These are phyloP conservation scores for Aspergillus pseudoglaucus DNA, from an alignment of 2,329 filamentous ascomycete genomes.

Conservation along the genomic window DNA sequence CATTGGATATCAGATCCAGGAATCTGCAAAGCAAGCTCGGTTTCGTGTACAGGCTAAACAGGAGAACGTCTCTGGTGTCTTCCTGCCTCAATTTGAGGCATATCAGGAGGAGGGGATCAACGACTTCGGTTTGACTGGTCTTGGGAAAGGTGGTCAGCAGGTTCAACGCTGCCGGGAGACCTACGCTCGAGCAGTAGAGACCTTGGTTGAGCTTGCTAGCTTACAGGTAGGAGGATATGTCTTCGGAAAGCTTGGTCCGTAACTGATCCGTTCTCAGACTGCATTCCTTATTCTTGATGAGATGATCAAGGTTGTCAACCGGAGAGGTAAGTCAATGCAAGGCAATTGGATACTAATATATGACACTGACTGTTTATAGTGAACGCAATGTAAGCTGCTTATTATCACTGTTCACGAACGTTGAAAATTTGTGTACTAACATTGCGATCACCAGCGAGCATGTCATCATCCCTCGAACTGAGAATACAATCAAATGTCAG, in stretches of 20 bases:
- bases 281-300: conserved; percentile 97
- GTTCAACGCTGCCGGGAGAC: conserved; percentile 93
- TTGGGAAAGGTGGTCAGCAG: conserved; percentile 96
- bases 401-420: background rate
- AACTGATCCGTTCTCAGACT: conserved; percentile 48
- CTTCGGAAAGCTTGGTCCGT: conserved; percentile 2
- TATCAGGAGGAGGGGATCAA: conserved; percentile 83
- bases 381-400: conserved; percentile 71
- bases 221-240: conserved; percentile 55
- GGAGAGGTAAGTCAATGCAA: conserved; percentile 59
- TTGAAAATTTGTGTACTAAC: conserved; percentile 8
- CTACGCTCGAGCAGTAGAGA: conserved; percentile 91
- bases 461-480: conserved; percentile 91
- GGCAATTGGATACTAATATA: background rate
- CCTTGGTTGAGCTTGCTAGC: conserved; percentile 87
- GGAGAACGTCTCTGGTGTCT: conserved; percentile 96
- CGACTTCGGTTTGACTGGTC: conserved; percentile 90
- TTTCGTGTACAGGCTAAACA: conserved; percentile 93
- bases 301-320: conserved; percentile 98
- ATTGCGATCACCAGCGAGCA: conserved; percentile 33
- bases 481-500: conserved; percentile 97
- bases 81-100: conserved; percentile 89
- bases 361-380: conserved; percentile 48
- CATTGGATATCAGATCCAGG: conserved; percentile 94
- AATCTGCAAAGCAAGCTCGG: conserved; percentile 85